Evolutionary conservation across 2,329 filamentous ascomycete genomes (phyloP), one percentile per base, ranked within the genome.

Genomic region (Cladophialophora immunda): DNA sequence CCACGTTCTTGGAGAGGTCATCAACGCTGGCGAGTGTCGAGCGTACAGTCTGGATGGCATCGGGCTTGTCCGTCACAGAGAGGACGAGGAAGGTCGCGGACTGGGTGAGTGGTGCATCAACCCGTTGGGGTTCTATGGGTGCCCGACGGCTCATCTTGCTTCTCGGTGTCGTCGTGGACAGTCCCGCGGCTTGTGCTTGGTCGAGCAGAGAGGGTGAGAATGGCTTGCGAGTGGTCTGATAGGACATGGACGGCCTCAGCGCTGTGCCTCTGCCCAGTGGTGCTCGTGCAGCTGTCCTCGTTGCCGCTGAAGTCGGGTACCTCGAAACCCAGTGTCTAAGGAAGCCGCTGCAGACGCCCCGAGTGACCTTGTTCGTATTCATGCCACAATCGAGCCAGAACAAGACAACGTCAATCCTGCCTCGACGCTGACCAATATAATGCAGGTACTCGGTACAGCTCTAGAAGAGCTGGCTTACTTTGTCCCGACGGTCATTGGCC

Each of bases 71-170:
- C 4, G 73, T 78, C 30, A 81, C 76, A 0, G 82, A 77, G 1
- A 87, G 73, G 52, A 87, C 81, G 29, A 87, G 81, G 72, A 88
- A 87, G 3, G 84, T 86, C 9, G 84, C 85, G 2, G 81, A 82
- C 29, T 77, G 75, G 2, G 84, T 86, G n/a, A 87, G 77, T 1
- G 84, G 84, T 2, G 82, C 83, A 58, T 84, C 82, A 59, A 86
- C 80, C 1, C 77, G 73, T 66, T 86, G 84, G 0, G 81, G 72
- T 61, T 79, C 77, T 57, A 81, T 79, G 15, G 78, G 75, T 32
- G 62, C 66, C 5, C 71, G 67, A n/a, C 70, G 63, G 55, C 54
- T 55, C 67, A 71, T 70, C 22, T 38, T 57, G 47, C 30, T 59
- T 55, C 45, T 50, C 25, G 52, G 15, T 25, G 36, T 57, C 29